Percentiles rank a stretch among this genome's conserved stretches.
Conservation (phyloP, 495 filamentous ascomycete species). For the Massariosphaeria phaeospora region DNA sequence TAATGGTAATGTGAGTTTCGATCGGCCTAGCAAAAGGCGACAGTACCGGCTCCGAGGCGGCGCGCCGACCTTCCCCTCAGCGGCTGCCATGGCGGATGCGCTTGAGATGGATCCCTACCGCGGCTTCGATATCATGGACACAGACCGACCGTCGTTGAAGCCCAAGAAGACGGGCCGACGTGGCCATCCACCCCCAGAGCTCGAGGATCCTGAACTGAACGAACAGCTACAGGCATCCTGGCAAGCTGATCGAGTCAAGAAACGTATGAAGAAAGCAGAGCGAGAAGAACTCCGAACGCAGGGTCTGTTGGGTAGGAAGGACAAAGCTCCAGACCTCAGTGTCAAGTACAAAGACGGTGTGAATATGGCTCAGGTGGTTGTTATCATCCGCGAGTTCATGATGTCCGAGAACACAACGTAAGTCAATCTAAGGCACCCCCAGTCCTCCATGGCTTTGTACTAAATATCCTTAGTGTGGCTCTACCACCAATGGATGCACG, state of each 20-base stretch:
- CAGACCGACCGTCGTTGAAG: conserved; percentile 57
- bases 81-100: conserved; percentile 61
- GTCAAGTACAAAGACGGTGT: conserved; percentile 71
- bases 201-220: conserved; percentile 74
- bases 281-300: conserved; percentile 72
- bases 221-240: conserved; percentile 56
- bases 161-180: conserved; percentile 55
- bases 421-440: conserved; percentile 18
- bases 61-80: conserved; percentile 49
- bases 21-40: conserved; percentile 7
- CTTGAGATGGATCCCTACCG: conserved; percentile 59
- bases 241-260: conserved; percentile 76
- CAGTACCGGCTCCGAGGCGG: conserved; percentile 4
- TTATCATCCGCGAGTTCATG: conserved; percentile 68
- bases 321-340: conserved; percentile 60
- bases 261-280: conserved; percentile 69
- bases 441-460: neutral
- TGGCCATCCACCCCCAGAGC: conserved; percentile 46
- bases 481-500: conserved; percentile 81
- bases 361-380: conserved; percentile 61
- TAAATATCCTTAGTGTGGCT: conserved; percentile 51
- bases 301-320: conserved; percentile 67
- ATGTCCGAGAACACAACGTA: conserved; percentile 60
- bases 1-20: neutral
- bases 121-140: conserved; percentile 79